Conservation (phyloP, 2,329 filamentous ascomycete genomes). For the Fusarium tanahbumbuense region DNA sequence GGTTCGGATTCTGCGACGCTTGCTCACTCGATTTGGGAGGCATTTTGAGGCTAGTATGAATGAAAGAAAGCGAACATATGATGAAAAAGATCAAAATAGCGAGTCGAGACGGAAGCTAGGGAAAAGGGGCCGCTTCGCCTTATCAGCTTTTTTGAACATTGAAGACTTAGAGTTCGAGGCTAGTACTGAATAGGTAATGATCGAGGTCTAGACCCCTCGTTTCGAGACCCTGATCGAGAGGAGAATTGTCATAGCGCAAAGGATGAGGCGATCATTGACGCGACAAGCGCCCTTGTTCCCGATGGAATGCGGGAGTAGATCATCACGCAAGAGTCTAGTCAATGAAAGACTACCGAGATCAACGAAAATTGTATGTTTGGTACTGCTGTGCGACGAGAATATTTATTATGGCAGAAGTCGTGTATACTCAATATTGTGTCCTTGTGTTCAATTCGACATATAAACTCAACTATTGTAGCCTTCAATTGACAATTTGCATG, state of each 20-base stretch:
- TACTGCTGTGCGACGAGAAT: too few species aligned
- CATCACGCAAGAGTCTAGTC: not conserved
- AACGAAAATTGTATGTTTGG: accelerated
- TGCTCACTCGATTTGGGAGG: not conserved
- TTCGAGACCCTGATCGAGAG: not conserved
- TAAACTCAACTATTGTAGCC: too few species aligned
- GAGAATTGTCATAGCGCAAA: not conserved
- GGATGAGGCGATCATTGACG: not conserved
- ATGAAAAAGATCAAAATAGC: not conserved
- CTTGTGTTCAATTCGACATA: too few species aligned
- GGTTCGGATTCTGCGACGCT: not conserved
- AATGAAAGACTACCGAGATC: not conserved
- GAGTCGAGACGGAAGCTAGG: not conserved
- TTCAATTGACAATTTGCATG: too few species aligned
- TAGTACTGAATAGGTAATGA: not conserved
- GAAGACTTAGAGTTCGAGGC: not conserved
- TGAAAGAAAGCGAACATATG: not conserved
- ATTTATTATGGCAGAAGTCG: too few species aligned
- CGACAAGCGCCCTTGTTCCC: not conserved
- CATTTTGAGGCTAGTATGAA: not conserved
- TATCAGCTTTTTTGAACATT: not conserved
- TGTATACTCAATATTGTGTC: too few species aligned
- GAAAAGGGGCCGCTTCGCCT: not conserved
- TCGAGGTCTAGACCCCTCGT: not conserved
- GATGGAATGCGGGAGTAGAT: not conserved